Base-by-base conservation (phyloP, 371 early-diverging fungal genomes). In the Catenaria anguillulae region DNA sequence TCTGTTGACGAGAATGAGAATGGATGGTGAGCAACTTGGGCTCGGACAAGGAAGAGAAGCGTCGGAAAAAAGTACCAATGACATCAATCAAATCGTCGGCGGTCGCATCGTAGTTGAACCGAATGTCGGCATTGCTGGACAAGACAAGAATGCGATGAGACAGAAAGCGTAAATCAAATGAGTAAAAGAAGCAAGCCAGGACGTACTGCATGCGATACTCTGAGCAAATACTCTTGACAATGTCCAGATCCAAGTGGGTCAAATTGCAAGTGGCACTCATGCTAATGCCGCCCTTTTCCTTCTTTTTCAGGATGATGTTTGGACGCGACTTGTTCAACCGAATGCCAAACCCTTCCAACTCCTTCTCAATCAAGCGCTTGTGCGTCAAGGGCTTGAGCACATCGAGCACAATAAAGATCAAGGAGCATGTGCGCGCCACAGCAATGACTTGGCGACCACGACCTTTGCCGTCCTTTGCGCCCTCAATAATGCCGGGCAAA, bases 391-490 rank as follows among this genome's bases (percentile, higher is more conserved):
- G 91, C 86, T 67, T 94, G 70, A 61, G 35, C 33, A 40, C 95
- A 75, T 99, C 99, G 67, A 99, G 74, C 82, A 99, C 94, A 79
- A 99, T 96, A 70, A 99, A 81, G 40, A 99, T 81, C 65, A 99
- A 71, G 70, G 95, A 95, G 29, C 98, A 93, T 5, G 99, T 98
- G 63, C 94, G 85, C 21, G 99, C 99, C 4, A 97, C 95, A 36
- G 95, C 93, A 69, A 92, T 83, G 36, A 97, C 99, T 73, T 92
- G 93, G 72, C 91, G 83, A 75, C 99, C 99, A 75, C 99, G 87
- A 73, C 99, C 99, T 71, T 96, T 96, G 63, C 99, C 99, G 71
- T 97, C 94, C 66, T 95, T 88, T 60, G 99, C 99, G 64, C 99
- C 99, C 73, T 98, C 98, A 66, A 99, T 96, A 78, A 99, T 97